These are phyloP conservation scores for Aspergillus jensenii DNA, from an alignment of 2,329 filamentous ascomycete species.

Conservation along the genomic window DNA sequence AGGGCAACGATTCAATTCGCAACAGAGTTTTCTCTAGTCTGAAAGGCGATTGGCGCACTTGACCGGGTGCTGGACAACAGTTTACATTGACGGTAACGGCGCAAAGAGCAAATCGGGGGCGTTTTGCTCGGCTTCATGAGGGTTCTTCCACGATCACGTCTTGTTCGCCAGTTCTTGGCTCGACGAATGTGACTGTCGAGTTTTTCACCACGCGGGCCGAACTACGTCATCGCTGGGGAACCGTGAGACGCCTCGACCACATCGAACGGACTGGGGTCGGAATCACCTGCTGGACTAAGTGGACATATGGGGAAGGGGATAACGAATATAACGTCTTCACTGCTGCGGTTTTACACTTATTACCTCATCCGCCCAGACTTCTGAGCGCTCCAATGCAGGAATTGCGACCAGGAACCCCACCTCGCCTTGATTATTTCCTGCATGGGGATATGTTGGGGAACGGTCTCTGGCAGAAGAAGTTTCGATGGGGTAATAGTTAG, in stretches of 20 bases:
- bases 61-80: not conserved
- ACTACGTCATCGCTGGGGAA: slow-evolving; percentile 2
- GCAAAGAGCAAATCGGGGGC: not conserved
- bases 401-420: slow-evolving; percentile 3
- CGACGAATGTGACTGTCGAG: not conserved
- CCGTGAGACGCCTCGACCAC: not conserved
- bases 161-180: not conserved
- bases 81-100: no score
- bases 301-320: not conserved
- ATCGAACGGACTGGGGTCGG: not conserved
- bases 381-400: not conserved
- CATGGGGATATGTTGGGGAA: slow-evolving; percentile 5
- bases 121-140: not conserved
- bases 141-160: not conserved
- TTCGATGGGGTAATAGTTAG: slow-evolving; percentile 19
- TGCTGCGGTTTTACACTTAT: slow-evolving; percentile 3
- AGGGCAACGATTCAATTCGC: not conserved
- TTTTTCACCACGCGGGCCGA: not conserved
- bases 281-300: slow-evolving; percentile 3
- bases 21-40: not conserved
- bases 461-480: slow-evolving; percentile 5
- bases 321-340: slow-evolving; percentile 1
- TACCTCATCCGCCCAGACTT: slow-evolving; percentile 13
- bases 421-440: not conserved
- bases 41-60: not conserved